phyloP scores from a whole-genome alignment of 1,284 basidiomycete species.

The Microbotryum lychnidis-dioicae region DNA sequence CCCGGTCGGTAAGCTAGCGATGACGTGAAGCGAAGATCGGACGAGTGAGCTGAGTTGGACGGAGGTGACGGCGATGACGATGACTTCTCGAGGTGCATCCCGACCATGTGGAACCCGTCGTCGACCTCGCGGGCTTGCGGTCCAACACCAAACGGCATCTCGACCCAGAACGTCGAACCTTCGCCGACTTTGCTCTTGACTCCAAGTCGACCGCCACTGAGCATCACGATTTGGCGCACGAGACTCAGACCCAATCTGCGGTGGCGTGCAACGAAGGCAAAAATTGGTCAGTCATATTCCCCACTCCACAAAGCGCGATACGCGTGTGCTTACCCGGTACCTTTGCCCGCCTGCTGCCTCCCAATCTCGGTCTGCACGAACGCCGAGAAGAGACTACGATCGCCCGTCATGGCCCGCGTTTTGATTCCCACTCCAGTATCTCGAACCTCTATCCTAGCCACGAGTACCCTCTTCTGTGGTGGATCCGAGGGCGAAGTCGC shows the following conservation, averaged over 20 bases:
- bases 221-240: constrained; percentile 79
- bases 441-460: constrained; percentile 69
- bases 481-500: constrained; percentile 6
- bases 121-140: not conserved
- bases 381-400: constrained; percentile 15
- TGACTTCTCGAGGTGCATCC: constrained; percentile 7
- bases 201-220: constrained; percentile 69
- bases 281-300: constrained; percentile 37
- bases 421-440: constrained; percentile 74
- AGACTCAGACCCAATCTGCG: constrained; percentile 58
- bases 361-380: constrained; percentile 49
- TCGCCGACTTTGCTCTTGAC: constrained; percentile 42
- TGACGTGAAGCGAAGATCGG: not conserved
- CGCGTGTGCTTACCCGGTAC: constrained; percentile 6
- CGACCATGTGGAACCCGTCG: not conserved
- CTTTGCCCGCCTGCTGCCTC: constrained; percentile 55
- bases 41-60: not conserved
- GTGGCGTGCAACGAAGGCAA: not conserved
- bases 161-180: constrained; percentile 63
- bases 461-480: constrained; percentile 30
- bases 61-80: constrained; percentile 12
- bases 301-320: constrained; percentile 74
- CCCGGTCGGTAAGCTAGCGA: not conserved
- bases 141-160: constrained; percentile 45
- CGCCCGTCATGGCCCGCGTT: constrained; percentile 53